Percentiles rank a stretch among this genome's conserved stretches.
These are phyloP conservation scores for Cronartium ribicola DNA, from an alignment of 1,284 basidiomycete species.

Conservation along the genomic window DNA sequence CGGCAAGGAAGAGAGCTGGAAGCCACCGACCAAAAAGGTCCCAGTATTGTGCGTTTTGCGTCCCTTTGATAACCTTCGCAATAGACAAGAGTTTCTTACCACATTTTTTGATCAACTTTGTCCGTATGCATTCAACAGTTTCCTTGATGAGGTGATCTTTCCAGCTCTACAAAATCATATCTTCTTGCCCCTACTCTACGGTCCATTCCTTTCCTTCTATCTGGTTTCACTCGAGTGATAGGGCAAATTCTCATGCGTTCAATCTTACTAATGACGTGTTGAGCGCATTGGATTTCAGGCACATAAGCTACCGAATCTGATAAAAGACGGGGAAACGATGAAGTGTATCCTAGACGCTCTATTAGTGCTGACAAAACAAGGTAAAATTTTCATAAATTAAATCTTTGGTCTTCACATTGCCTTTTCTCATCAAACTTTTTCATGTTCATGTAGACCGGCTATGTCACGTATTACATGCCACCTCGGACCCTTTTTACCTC, in stretches of 20 bases:
- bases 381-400: not conserved
- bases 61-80: not conserved
- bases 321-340: slow-evolving; percentile 70
- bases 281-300: slow-evolving; percentile 2
- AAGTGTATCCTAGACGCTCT: slow-evolving; percentile 74
- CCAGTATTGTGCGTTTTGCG: slow-evolving; percentile 28
- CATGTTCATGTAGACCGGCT: slow-evolving; percentile 56
- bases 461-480: slow-evolving; percentile 75
- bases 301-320: slow-evolving; percentile 55
- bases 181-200: not conserved
- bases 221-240: not conserved
- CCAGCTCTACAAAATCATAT: not conserved
- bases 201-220: not conserved
- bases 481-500: slow-evolving; percentile 76
- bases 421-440: not conserved
- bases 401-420: not conserved
- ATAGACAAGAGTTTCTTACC: not conserved
- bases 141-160: slow-evolving; percentile 27
- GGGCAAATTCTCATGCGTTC: not conserved
- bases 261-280: not conserved
- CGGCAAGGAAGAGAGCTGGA: slow-evolving; percentile 16
- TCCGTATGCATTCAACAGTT: slow-evolving; percentile 1
- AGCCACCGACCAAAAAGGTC: slow-evolving; percentile 27
- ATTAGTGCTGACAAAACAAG: slow-evolving; percentile 77
- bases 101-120: not conserved